Evolutionary conservation across 1,139 yeast genomes (phyloP).

Genomic region (Geotrichum klebahnii): DNA sequence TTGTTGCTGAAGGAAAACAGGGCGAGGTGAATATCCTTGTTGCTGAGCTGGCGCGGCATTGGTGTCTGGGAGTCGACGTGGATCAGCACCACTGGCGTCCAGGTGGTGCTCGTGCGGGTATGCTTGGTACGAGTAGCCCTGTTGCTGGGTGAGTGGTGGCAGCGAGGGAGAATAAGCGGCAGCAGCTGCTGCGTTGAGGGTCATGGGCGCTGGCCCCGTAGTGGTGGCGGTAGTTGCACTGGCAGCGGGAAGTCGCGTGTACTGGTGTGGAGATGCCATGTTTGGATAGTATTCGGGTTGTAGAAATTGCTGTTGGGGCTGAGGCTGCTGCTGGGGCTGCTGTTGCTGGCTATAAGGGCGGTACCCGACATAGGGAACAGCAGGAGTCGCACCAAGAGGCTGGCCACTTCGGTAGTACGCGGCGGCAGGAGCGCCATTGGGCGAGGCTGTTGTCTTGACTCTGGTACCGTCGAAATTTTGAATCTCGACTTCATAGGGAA

Average conservation of each 20-base stretch:
- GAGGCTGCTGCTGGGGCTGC: neutral
- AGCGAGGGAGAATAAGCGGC: conserved; percentile 12
- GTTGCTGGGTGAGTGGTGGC: conserved; percentile 15
- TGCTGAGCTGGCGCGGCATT: neutral
- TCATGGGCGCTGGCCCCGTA: too few species aligned
- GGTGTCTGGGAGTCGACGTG: conserved; percentile 4
- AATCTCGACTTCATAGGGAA: conserved; percentile 2
- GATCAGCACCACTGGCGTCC: neutral
- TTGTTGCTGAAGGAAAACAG: conserved; percentile 7
- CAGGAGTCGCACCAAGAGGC: neutral
- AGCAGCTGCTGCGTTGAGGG: conserved; percentile 5
- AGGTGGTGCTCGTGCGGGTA: conserved; percentile 9
- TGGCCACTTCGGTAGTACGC: conserved; percentile 5
- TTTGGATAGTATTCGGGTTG: conserved; percentile 9
- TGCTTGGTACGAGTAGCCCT: conserved; percentile 10
- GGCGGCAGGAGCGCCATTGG: too few species aligned
- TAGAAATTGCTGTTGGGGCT: conserved; percentile 3
- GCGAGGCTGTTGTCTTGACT: too few species aligned
- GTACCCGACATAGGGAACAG: conserved; percentile 5
- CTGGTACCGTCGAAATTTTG: too few species aligned
- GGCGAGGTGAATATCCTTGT: conserved; percentile 15
- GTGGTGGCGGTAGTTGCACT: too few species aligned
- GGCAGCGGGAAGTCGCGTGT: too few species aligned
- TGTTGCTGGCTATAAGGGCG: conserved; percentile 1
- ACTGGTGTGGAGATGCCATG: neutral